phyloP scores from a whole-genome alignment of 2,329 filamentous ascomycete species.

The Volutella citrinella region DNA sequence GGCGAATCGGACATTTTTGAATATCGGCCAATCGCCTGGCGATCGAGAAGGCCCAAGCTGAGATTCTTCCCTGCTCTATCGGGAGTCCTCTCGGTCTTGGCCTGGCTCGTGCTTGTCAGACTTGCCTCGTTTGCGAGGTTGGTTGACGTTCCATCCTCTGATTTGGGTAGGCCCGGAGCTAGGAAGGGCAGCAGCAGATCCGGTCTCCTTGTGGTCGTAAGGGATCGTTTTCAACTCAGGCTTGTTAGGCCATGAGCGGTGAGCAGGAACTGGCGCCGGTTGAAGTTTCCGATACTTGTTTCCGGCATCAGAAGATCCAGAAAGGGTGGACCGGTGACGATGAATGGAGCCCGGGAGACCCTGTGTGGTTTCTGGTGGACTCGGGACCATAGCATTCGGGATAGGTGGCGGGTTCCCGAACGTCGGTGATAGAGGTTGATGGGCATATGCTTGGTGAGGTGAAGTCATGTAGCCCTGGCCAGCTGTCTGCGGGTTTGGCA shows the following conservation, averaged over 20 bases:
- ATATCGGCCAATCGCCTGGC: slow-evolving; percentile 9
- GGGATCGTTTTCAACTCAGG: slow-evolving; percentile 57
- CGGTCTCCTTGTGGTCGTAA: slow-evolving; percentile 59
- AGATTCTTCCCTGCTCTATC: slow-evolving; percentile 33
- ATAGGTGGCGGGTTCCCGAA: slow-evolving; percentile 31
- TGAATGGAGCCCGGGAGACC: slow-evolving; percentile 28
- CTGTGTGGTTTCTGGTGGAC: slow-evolving; percentile 33
- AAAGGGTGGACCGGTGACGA: slow-evolving; percentile 36
- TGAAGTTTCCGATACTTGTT: slow-evolving; percentile 57
- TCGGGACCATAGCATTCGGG: slow-evolving; percentile 30
- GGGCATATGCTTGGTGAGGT: slow-evolving; percentile 29
- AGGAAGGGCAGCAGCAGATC: slow-evolving; percentile 52
- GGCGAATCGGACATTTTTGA: slow-evolving; percentile 23
- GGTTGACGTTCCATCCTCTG: slow-evolving; percentile 53
- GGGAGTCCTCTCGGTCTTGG: slow-evolving; percentile 36
- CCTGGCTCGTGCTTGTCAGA: slow-evolving; percentile 28
- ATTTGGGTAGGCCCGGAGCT: slow-evolving; percentile 55
- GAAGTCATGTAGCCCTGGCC: slow-evolving; percentile 33
- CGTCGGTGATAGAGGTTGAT: slow-evolving; percentile 35
- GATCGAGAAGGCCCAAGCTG: slow-evolving; percentile 18
- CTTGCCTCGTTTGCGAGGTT: slow-evolving; percentile 36
- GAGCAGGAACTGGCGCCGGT: slow-evolving; percentile 53
- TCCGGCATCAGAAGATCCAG: slow-evolving; percentile 36
- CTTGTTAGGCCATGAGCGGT: slow-evolving; percentile 44
- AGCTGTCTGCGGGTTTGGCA: slow-evolving; percentile 32